Evolutionary conservation across 2,329 filamentous ascomycete species (phyloP).

Genomic region (Sodiomyces alkalinus): DNA sequence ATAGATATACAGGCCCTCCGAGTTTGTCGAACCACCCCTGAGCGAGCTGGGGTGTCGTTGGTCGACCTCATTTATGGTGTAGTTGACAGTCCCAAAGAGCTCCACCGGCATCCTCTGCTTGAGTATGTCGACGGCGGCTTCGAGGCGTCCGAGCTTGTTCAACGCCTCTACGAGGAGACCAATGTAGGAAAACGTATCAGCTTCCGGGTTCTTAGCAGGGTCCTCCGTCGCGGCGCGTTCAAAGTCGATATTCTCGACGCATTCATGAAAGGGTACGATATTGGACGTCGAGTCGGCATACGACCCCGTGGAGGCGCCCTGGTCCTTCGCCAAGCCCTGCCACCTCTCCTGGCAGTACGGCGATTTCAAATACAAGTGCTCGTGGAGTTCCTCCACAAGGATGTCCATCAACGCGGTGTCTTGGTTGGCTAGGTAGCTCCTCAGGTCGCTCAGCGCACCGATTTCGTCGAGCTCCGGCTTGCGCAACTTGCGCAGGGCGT

Average conservation of each 20-base stretch:
- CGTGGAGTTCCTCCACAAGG: conserved; percentile 89
- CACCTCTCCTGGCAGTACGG: conserved; percentile 94
- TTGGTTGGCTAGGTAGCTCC: conserved; percentile 82
- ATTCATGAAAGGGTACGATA: conserved; percentile 40
- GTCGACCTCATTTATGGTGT: conserved; percentile 88
- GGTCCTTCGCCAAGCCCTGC: conserved; percentile 64
- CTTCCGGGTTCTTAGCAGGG: conserved; percentile 81
- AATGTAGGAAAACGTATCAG: conserved; percentile 90
- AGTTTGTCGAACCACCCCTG: conserved; percentile 36
- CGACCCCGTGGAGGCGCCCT: conserved; percentile 35
- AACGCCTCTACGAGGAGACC: conserved; percentile 75
- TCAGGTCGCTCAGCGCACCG: conserved; percentile 71
- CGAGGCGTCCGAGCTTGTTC: conserved; percentile 76
- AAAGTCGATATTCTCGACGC: conserved; percentile 46
- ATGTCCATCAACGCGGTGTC: conserved; percentile 88
- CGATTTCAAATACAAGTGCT: conserved; percentile 93
- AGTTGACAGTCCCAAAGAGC: conserved; percentile 83
- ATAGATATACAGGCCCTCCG: conserved; percentile 45
- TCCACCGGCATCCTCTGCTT: conserved; percentile 90
- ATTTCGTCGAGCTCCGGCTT: conserved; percentile 86
- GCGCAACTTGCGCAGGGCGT: conserved; percentile 67
- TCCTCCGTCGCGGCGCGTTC: conserved; percentile 61
- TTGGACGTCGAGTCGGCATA: conserved; percentile 28
- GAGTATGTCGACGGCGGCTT: conserved; percentile 75
- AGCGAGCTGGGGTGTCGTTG: conserved; percentile 79